Evolutionary conservation across 345 rosid genomes (phyloP), one percentile per base, ranked within the genome.

Genomic region (Syzygium aqueum): DNA sequence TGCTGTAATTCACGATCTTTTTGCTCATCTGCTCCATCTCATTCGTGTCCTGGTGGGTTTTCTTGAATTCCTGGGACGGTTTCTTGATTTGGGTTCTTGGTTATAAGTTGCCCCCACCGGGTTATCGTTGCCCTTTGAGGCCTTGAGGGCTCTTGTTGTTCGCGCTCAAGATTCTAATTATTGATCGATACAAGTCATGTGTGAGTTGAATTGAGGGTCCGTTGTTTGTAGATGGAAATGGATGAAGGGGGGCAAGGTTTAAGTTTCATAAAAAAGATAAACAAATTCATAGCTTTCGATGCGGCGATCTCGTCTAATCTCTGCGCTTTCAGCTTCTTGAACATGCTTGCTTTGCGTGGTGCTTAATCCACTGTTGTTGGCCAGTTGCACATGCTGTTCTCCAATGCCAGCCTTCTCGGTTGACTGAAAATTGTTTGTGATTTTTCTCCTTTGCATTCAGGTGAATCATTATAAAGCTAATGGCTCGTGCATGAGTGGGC

Each of bases 361-460:
- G 22, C 17, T 52, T 13, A 51, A 52, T 52, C 53, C 51, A 28
- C 37, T 10, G 17, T 84, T 6, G 14, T 43, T 82, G 85, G 16
- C 6, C 23, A 22, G 53, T 49, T 82, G 6, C 53, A 15, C 53
- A 13, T 14, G 19, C 6, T 61, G 82, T 37, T 73, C 82, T 73
- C 27, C 49, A 19, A 21, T 73, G 82, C 27, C 49, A 19, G 82
- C 14, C 40, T 40, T 52, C n/a, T 56, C 23, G 40, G 86, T 15
- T 30, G 27, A 27, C 67, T 54, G 51, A 10, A 19, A 30, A 43
- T 16, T 27, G 77, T 85, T 43, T 85, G 86, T 73, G 65, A 82
- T 67, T 16, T 67, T 51, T 51, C 40, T 15, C 59, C 82, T 77
- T 77, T 53, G 46, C 28, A 84, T 52, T 84, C 93, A 94, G 94